Conservation (phyloP, 2,329 filamentous ascomycete genomes). For the Colletotrichum camelliae region DNA sequence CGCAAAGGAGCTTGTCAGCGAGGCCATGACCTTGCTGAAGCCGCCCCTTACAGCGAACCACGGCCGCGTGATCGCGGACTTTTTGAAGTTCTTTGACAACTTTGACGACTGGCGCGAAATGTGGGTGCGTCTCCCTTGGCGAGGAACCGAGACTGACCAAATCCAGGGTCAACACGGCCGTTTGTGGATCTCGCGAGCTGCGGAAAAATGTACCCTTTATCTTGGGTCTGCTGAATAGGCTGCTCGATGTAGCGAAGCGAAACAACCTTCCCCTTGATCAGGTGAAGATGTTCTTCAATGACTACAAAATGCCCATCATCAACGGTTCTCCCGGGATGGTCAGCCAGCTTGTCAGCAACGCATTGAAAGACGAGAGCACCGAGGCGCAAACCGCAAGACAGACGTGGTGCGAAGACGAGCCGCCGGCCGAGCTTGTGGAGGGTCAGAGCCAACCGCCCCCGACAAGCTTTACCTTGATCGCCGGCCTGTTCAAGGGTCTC, state of each 20-base stretch:
- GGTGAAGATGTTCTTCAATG: neutral
- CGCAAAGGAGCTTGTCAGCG: neutral
- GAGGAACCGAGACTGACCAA: neutral
- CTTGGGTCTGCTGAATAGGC: slow-evolving; percentile 7
- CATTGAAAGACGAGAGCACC: neutral
- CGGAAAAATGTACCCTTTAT: neutral
- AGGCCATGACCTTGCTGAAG: neutral
- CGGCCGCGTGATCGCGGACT: neutral
- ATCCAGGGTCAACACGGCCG: neutral
- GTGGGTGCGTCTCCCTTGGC: neutral
- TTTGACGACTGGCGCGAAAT: neutral
- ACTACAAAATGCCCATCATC: neutral
- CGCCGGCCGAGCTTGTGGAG: neutral
- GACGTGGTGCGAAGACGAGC: neutral
- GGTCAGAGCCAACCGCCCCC: neutral
- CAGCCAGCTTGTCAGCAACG: neutral
- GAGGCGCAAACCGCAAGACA: slow-evolving; percentile 10
- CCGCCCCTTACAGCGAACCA: neutral
- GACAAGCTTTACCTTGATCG: neutral
- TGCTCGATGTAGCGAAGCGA: neutral
- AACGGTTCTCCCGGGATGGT: neutral
- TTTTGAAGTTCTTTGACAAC: neutral
- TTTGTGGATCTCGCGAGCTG: neutral
- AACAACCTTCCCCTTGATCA: neutral
- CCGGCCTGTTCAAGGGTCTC: slow-evolving; percentile 6